Conservation (phyloP, 305 asterid genomes). For the Lippia alba region DNA sequence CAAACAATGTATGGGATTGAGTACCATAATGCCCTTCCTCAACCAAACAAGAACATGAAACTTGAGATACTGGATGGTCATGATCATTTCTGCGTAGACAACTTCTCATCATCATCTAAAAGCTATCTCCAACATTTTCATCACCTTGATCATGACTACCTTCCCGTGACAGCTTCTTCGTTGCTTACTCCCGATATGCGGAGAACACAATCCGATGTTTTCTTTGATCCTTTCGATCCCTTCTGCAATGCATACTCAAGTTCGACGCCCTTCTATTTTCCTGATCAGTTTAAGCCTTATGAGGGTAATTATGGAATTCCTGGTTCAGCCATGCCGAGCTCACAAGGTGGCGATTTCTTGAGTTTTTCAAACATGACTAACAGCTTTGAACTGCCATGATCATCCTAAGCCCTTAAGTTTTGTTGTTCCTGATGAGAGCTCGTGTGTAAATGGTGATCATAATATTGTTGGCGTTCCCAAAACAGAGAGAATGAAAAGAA, state of each 20-base stretch:
- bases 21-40: conserved; percentile 39
- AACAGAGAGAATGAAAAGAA: conserved; percentile 35
- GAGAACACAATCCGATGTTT: conserved; percentile 33
- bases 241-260: conserved; percentile 28
- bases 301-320: conserved; percentile 41
- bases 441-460: conserved; percentile 57
- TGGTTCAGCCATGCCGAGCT: conserved; percentile 44
- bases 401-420: conserved; percentile 41
- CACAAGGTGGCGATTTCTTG: conserved; percentile 41
- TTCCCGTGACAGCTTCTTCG: conserved; percentile 42
- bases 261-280: conserved; percentile 29
- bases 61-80: conserved; percentile 48
- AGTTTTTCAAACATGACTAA: conserved; percentile 36
- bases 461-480: conserved; percentile 17
- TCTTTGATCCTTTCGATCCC: conserved; percentile 53
- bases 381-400: conserved; percentile 30
- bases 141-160: conserved; percentile 44
- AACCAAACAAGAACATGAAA: conserved; percentile 44
- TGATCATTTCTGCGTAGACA: conserved; percentile 47
- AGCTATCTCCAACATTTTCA: conserved; percentile 61
- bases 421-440: conserved; percentile 61
- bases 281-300: conserved; percentile 43
- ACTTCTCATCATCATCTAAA: conserved; percentile 37
- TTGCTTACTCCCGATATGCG: conserved; percentile 44
- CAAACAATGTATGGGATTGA: conserved; percentile 29